Evolutionary conservation across 2,329 filamentous ascomycete genomes (phyloP).

Genomic region (Colletotrichum lentis): DNA sequence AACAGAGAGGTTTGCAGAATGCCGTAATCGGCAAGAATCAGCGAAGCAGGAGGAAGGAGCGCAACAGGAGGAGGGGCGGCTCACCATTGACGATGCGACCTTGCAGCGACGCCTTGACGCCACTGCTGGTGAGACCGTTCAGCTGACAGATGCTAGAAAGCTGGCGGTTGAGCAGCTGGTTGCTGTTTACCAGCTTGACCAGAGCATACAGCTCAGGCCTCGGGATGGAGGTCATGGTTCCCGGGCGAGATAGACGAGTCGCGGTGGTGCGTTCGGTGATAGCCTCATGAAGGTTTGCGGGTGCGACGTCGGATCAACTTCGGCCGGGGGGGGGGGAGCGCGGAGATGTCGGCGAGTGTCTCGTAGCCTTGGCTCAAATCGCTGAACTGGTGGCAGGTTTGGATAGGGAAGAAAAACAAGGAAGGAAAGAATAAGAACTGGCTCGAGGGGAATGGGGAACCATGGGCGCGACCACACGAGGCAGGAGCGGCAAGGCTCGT

Average conservation of each 20-base stretch:
- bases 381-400: background rate
- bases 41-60: slow-evolving; percentile 29
- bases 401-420: background rate
- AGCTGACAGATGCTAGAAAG: slow-evolving; percentile 79
- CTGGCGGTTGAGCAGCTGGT: slow-evolving; percentile 64
- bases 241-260: slow-evolving; percentile 26
- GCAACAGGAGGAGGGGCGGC: slow-evolving; percentile 49
- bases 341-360: background rate
- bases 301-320: slow-evolving; percentile 32
- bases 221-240: slow-evolving; percentile 44
- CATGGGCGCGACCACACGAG: slow-evolving; percentile 35
- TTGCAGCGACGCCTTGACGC: slow-evolving; percentile 86
- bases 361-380: background rate
- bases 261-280: slow-evolving; percentile 28
- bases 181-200: slow-evolving; percentile 54
- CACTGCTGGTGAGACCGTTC: slow-evolving; percentile 79
- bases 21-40: slow-evolving; percentile 19
- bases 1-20: background rate
- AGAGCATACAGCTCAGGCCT: slow-evolving; percentile 56
- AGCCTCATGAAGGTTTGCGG: slow-evolving; percentile 37
- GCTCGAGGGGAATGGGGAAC: slow-evolving; percentile 21
- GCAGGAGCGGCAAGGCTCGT: slow-evolving; percentile 36
- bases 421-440: slow-evolving; percentile 23
- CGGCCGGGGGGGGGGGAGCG: slow-evolving; percentile 2
- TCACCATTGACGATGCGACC: slow-evolving; percentile 78